Evolutionary conservation across 2,329 filamentous ascomycete genomes (phyloP).

Genomic region (Juglanconis juglandina): DNA sequence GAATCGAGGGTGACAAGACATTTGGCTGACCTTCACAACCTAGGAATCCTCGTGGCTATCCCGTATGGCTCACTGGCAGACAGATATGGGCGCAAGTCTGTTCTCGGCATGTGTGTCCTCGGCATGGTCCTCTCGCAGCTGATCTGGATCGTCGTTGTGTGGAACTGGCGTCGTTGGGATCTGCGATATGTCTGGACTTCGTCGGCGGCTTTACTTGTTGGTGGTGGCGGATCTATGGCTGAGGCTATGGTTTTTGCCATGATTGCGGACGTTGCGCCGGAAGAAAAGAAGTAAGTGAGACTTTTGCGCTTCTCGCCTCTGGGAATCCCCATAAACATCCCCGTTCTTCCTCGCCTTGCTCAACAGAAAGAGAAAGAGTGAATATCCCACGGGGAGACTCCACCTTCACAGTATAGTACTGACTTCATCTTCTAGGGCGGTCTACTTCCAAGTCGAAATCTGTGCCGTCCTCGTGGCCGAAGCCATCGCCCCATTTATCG

Average conservation of each 20-base stretch:
- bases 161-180: not conserved
- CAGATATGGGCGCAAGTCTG: not conserved
- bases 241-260: slow-evolving; percentile 14
- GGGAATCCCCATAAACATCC: too few species aligned
- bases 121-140: slow-evolving; percentile 11
- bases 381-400: not conserved
- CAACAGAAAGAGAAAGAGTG: too few species aligned
- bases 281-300: not conserved
- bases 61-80: slow-evolving; percentile 1
- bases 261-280: slow-evolving; percentile 1
- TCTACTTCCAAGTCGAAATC: slow-evolving; percentile 7
- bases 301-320: not conserved
- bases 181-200: slow-evolving; percentile 4
- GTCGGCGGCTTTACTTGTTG: not conserved
- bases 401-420: not conserved
- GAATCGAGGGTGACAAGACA: too few species aligned
- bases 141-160: not conserved
- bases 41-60: not conserved
- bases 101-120: slow-evolving; percentile 1
- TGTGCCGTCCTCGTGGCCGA: slow-evolving; percentile 12
- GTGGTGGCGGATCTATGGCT: slow-evolving; percentile 6
- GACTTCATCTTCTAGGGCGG: not conserved
- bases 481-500: slow-evolving; percentile 5
- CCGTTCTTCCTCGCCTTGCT: too few species aligned
- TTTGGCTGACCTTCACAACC: too few species aligned